phyloP scores from a whole-genome alignment of 176 grass and related monocot genomes.

The Paspalum notatum region DNA sequence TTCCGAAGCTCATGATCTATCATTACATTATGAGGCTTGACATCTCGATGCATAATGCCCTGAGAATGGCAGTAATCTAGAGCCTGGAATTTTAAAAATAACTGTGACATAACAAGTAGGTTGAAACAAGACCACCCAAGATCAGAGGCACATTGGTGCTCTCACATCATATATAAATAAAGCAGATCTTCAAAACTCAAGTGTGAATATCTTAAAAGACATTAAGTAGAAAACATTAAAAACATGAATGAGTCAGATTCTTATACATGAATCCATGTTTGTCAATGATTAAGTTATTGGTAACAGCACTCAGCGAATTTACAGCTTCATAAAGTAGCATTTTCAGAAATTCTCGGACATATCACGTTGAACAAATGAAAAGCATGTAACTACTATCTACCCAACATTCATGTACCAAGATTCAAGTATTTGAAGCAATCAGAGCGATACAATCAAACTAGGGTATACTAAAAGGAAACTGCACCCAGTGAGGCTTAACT shows the following conservation, averaged over 20 bases:
- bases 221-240: background rate
- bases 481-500: slow-evolving; percentile 4
- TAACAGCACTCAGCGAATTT: slow-evolving; percentile 13
- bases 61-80: slow-evolving; percentile 94
- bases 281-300: background rate
- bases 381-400: background rate
- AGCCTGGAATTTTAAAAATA: slow-evolving; percentile 50
- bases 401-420: no score
- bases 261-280: background rate
- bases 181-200: background rate
- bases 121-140: background rate
- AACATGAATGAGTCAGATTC: background rate
- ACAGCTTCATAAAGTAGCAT: slow-evolving; percentile 13
- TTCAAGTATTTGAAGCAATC: background rate
- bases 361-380: background rate
- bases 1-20: slow-evolving; percentile 94
- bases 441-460: slow-evolving; percentile 9
- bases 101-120: slow-evolving; percentile 19
- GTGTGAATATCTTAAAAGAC: background rate
- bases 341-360: slow-evolving; percentile 29
- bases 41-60: slow-evolving; percentile 99
- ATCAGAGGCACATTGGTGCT: background rate
- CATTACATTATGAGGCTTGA: slow-evolving; percentile 98
- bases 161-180: slow-evolving; percentile 6
- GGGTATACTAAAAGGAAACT: background rate